Evolutionary conservation across 139 green algal genomes (phyloP), one percentile per base, ranked within the genome.

Genomic region (Volvox reticuliferus): DNA sequence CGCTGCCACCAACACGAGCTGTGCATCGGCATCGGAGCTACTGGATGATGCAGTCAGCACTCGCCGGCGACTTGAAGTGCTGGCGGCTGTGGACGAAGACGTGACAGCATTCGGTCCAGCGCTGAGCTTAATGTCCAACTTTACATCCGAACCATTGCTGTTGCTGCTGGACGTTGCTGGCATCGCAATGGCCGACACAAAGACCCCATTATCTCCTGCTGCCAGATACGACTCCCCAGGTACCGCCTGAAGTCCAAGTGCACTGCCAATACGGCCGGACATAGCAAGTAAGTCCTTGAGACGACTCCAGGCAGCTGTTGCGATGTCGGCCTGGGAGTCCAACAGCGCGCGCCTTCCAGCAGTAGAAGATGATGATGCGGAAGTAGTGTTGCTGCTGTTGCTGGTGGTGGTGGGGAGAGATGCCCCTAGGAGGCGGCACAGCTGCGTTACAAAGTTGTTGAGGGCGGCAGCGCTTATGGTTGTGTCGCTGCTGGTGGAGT

Each of bases 391-490:
- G 55, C 16, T 62, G 61, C 13, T 37, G 67, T 5, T 14, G 68
- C 12, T 32, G 36, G 83, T 61, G 28, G 21, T 32, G 36, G 83
- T 35, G 20, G 86, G 86, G 44, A 90, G 36, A 20, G 86, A 61
- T 22, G 28, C 73, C 21, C 71, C 73, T 0, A 90, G 12, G 20
- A 90, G 73, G 6, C 50, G 71, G 69, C 86, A 90, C 20, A 90
- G 50, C 86, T 90, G 50, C 19, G 86, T 37, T 14, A 83, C 50
- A 16, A 90, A 90, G 50, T 18, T 78, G 68, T 22, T 63, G 22
- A 69, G 36, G 13, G 68, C 36, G 35, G 26, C 44, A 55, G 44
- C 44, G 9, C 44, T 55, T 55, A 55, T 55, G 5, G 44, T 44
- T 16, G 44, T 33, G 69, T 22, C 71, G 26, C 1, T 44, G 69